Evolutionary conservation across 208 protist species (phyloP).

Genomic region (Leishmania mexicana): DNA sequence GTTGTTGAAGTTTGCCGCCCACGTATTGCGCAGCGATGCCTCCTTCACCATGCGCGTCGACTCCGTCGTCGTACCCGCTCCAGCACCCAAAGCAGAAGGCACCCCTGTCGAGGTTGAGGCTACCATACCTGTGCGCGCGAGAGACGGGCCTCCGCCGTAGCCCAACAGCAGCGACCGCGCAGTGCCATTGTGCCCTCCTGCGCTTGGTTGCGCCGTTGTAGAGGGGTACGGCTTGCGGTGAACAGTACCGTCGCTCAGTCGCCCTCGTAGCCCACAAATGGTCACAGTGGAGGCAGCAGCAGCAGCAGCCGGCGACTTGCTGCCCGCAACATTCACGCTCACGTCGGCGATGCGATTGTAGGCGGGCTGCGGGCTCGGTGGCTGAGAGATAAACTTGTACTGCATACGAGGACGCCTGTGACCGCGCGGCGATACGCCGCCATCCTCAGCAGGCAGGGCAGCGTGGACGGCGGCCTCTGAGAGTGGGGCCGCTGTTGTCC

Average conservation of each 20-base stretch:
- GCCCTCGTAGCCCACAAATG: slow-evolving; percentile 31
- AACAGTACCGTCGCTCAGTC: slow-evolving; percentile 45
- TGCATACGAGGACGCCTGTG: background rate
- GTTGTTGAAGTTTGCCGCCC: slow-evolving; percentile 39
- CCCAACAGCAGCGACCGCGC: background rate
- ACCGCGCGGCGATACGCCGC: background rate
- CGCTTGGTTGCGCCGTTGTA: background rate
- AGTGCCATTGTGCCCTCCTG: background rate
- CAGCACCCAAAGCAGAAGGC: background rate
- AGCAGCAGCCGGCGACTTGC: background rate
- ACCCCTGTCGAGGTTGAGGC: background rate
- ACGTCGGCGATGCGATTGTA: background rate
- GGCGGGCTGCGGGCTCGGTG: background rate
- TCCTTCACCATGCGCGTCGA: slow-evolving; percentile 26
- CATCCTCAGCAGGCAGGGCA: background rate
- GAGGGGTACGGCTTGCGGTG: slow-evolving; percentile 18
- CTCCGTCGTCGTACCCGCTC: background rate
- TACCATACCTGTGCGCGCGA: background rate
- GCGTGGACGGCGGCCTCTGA: background rate
- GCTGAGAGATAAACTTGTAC: background rate
- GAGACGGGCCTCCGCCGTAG: background rate
- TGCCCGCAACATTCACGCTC: background rate
- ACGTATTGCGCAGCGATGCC: slow-evolving; percentile 26
- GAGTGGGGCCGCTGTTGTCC: background rate
- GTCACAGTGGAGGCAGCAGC: background rate